Evolutionary conservation across 805 yeast genomes (phyloP), one percentile per base, ranked within the genome.

Genomic region (Monosporozyma unispora): DNA sequence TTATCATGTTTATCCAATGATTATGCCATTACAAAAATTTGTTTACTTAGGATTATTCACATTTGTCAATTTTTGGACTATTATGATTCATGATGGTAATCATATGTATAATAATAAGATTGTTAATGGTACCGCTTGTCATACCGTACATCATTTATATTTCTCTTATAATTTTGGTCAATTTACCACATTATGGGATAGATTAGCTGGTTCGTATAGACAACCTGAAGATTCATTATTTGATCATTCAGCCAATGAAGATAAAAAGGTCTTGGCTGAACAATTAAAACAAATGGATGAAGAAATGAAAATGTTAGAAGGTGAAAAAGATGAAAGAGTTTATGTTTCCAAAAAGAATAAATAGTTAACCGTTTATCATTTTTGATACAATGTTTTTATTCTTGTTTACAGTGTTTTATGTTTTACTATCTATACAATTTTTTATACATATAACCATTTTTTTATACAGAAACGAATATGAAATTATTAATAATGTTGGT

Each of bases 81-180:
- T 93, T 41, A 85, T 91, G 93, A 93, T 93, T 64, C 99, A 93
- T 70, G 99, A 93, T 64, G 99, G 99, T 56, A 93, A 90, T 66
- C 93, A 89, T 69, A 68, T 91, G 74, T 85, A 96, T 42, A 85
- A 87, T 68, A 95, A 89, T 67, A 96, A 97, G 6, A 78, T 88
- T 51, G 84, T 93, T 57, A 93, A 93, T 69, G 99, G 99, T 61
- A 90, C 98, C 16, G 99, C 99, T 5, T 91, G 98, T 70, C 99
- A 93, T 72, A 90, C 99, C 1, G 82, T 91, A 45, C 99, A 93
- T 70, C 99, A 93, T 66, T 72, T 93, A 59, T 93, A 93, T 72
- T 93, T 93, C 80, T 91, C 91, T 76, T 93, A 93, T 72, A 93
- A 93, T 75, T 93, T 90, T 66, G 99, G 99, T 38, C 99, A 93